Evolutionary conservation across 768 basidiomycete genomes (phyloP).

Genomic region (Phlebiopsis flavidoalba): DNA sequence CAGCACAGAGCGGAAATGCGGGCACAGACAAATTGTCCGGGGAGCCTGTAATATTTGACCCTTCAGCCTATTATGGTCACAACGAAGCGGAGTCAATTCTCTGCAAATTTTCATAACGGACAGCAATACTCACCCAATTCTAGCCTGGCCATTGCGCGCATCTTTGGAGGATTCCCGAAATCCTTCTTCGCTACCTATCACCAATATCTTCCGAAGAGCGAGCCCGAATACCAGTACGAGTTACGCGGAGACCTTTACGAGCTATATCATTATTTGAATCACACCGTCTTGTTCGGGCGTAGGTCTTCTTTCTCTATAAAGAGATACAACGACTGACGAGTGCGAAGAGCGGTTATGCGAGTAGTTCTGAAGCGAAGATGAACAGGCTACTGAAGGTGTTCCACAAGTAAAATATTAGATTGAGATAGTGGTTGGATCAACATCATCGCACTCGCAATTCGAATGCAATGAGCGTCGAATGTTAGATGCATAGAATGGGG

Average conservation of each 20-base stretch:
- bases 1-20: constrained; percentile 64
- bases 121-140: not conserved
- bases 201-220: constrained; percentile 52
- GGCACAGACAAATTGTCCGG: constrained; percentile 51
- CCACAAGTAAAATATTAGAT: constrained; percentile 8
- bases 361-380: constrained; percentile 47
- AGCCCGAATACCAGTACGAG: constrained; percentile 60
- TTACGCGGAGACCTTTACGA: constrained; percentile 68
- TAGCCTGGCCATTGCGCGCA: constrained; percentile 72
- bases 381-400: constrained; percentile 34
- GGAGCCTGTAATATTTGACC: constrained; percentile 70
- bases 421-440: too few relatives aligned
- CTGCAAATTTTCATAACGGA: constrained; percentile 5
- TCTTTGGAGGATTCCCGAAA: constrained; percentile 70
- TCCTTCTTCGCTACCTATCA: constrained; percentile 67
- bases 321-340: not conserved
- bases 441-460: too few relatives aligned
- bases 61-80: constrained; percentile 76
- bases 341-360: constrained; percentile 43
- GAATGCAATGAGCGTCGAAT: too few relatives aligned
- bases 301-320: constrained; percentile 23
- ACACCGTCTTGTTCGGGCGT: constrained; percentile 77
- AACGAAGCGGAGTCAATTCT: constrained; percentile 71
- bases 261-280: constrained; percentile 79
- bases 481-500: too few relatives aligned